phyloP scores from a whole-genome alignment of 208 protist genomes.

The Cochliopodium minus region DNA sequence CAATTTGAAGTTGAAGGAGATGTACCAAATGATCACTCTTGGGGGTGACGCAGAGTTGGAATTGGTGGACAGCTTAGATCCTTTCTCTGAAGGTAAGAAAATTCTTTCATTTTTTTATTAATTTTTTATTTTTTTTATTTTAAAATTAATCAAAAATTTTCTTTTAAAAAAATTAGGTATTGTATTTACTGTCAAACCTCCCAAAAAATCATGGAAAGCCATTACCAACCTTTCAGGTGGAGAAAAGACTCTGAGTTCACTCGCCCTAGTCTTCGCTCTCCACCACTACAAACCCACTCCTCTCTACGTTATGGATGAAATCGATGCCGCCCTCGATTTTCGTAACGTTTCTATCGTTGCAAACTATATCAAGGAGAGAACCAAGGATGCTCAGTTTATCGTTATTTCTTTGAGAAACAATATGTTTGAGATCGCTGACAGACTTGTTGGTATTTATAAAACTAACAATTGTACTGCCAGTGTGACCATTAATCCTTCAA shows the following conservation, averaged over 20 bases:
- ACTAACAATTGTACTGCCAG: constrained; percentile 87
- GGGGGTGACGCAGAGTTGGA: constrained; percentile 99
- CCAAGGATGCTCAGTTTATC: constrained; percentile 95
- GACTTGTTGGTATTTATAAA: constrained; percentile 98
- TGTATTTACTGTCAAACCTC: constrained; percentile 90
- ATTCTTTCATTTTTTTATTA: too few relatives aligned
- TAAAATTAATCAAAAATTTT: constrained; percentile 1
- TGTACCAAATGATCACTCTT: constrained; percentile 96
- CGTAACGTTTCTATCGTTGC: constrained; percentile 94
- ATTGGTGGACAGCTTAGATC: constrained; percentile 91
- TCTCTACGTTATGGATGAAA: constrained; percentile 99
- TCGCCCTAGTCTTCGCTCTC: constrained; percentile 98
- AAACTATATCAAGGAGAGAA: constrained; percentile 92
- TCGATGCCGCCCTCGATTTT: constrained; percentile 99
- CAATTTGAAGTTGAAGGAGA: constrained; percentile 89
- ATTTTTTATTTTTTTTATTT: too few relatives aligned
- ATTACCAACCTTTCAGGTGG: constrained; percentile 98
- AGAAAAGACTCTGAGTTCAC: constrained; percentile 96
- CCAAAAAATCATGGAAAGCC: constrained; percentile 99
- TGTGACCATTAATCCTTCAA: constrained; percentile 88
- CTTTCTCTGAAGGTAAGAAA: constrained; percentile 92
- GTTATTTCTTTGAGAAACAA: constrained; percentile 96
- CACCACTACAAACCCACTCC: constrained; percentile 99
- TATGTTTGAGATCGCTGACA: constrained; percentile 92
- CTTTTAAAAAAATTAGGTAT: too few relatives aligned